These are phyloP conservation scores for Aurinia saxatilis DNA, from an alignment of 345 rosid genomes.

Conservation along the genomic window DNA sequence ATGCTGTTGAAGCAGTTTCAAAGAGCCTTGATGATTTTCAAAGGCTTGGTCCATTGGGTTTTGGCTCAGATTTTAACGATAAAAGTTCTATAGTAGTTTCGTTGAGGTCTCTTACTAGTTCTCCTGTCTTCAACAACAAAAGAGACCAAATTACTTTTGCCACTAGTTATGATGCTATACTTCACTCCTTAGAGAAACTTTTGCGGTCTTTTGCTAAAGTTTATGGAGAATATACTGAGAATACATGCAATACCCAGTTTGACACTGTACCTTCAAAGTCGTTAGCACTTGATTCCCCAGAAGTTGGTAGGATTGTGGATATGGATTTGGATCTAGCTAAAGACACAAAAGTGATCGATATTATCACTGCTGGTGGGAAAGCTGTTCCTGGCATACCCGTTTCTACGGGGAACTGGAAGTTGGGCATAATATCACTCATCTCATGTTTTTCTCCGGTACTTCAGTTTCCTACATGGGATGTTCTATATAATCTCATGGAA, in stretches of 20 bases:
- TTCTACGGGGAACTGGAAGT: conserved; percentile 60
- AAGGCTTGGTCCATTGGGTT: conserved; percentile 45
- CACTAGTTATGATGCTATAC: conserved; percentile 32
- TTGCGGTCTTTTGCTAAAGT: conserved; percentile 46
- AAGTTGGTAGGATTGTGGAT: conserved; percentile 58
- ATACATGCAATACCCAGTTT: conserved; percentile 32
- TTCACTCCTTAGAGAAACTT: conserved; percentile 55
- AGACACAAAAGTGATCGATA: conserved; percentile 48
- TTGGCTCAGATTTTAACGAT: conserved; percentile 33
- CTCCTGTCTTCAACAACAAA: conserved; percentile 43
- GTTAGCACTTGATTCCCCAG: conserved; percentile 38
- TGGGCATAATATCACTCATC: conserved; percentile 68
- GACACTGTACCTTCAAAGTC: conserved; percentile 23
- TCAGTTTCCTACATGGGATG: conserved; percentile 55
- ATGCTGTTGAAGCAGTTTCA: conserved; percentile 38
- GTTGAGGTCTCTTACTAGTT: conserved; percentile 49
- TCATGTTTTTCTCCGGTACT: conserved; percentile 57
- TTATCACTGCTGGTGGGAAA: conserved; percentile 42
- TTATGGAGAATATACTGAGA: conserved; percentile 46
- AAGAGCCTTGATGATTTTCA: conserved; percentile 36
- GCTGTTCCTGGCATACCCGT: conserved; percentile 34
- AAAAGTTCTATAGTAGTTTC: conserved; percentile 46
- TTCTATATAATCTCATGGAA: conserved; percentile 48
- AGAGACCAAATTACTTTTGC: conserved; percentile 34
- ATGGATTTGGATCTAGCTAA: conserved; percentile 70